These are phyloP conservation scores for Colletotrichum gigasporum DNA, from an alignment of 2,329 filamentous ascomycete genomes.

Conservation along the genomic window DNA sequence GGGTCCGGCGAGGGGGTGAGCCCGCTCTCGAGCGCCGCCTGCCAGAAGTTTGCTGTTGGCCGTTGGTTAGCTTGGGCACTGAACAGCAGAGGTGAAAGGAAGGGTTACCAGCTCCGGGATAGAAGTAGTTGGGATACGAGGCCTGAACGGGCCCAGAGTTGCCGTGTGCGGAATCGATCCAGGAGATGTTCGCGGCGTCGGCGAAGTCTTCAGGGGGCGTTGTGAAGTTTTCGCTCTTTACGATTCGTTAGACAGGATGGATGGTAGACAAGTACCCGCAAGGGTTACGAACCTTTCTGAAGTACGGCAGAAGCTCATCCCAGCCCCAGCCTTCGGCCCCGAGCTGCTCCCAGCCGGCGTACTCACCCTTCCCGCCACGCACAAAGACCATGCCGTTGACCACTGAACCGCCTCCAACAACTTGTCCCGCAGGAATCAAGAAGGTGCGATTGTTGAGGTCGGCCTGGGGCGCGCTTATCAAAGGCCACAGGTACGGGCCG, in stretches of 20 bases:
- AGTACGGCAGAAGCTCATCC: slow-evolving; percentile 50
- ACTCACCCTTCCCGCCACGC: slow-evolving; percentile 45
- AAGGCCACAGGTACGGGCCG: slow-evolving; percentile 40
- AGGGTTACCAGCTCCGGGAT: slow-evolving; percentile 37
- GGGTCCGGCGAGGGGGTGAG: slow-evolving; percentile 37
- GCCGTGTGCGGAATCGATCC: slow-evolving; percentile 36
- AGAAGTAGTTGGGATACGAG: slow-evolving; percentile 44
- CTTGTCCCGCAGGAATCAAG: slow-evolving; percentile 39
- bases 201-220: slow-evolving; percentile 21
- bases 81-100: background rate
- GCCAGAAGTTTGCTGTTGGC: slow-evolving; percentile 36
- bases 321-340: slow-evolving; percentile 54
- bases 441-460: slow-evolving; percentile 38
- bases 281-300: slow-evolving; percentile 51
- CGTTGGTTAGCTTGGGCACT: fast-evolving
- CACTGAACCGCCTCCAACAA: slow-evolving; percentile 49
- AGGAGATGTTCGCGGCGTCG: slow-evolving; percentile 24
- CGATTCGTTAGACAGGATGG: too few relatives aligned
- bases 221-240: slow-evolving; percentile 34
- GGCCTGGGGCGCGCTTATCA: slow-evolving; percentile 36
- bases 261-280: too few relatives aligned
- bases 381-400: slow-evolving; percentile 50
- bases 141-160: slow-evolving; percentile 39
- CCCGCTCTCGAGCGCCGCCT: slow-evolving; percentile 36
- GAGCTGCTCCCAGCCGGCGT: slow-evolving; percentile 53